Conservation (phyloP, 768 basidiomycete species). For the Gloeophyllum trabeum region DNA sequence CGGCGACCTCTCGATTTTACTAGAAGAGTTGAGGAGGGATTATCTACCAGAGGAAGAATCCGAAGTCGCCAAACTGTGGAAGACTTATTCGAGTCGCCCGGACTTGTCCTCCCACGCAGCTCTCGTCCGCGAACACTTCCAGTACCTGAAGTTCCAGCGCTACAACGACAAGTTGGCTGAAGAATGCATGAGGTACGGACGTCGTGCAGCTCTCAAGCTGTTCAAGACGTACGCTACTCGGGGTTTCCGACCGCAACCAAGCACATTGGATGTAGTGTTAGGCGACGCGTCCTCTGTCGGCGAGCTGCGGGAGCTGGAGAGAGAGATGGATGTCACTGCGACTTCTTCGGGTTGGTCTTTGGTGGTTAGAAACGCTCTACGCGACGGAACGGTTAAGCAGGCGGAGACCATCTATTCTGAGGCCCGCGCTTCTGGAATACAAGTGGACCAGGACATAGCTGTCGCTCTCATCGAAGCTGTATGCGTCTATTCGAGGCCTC, state of each 20-base stretch:
- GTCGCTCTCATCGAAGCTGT: constrained; percentile 43
- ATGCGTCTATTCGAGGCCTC: constrained; percentile 27
- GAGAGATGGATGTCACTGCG: constrained; percentile 27
- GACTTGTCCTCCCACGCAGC: too few relatives aligned
- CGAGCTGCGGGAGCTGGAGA: constrained; percentile 31
- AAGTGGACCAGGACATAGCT: constrained; percentile 37
- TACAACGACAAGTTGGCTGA: too few relatives aligned
- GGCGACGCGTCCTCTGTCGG: constrained; percentile 25
- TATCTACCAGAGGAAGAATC: too few relatives aligned
- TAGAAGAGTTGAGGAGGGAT: too few relatives aligned
- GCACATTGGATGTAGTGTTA: constrained; percentile 30
- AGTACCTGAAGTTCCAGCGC: not conserved
- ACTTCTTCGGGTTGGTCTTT: constrained; percentile 32
- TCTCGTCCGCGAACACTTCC: not conserved
- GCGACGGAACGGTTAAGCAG: constrained; percentile 21
- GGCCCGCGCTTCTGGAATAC: constrained; percentile 29
- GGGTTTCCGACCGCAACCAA: constrained; percentile 20
- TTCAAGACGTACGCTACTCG: constrained; percentile 1
- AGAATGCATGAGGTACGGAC: too few relatives aligned
- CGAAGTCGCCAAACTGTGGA: too few relatives aligned
- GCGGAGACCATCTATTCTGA: constrained; percentile 41
- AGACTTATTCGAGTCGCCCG: too few relatives aligned
- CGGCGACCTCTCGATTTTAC: too few relatives aligned
- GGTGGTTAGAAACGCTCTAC: constrained; percentile 40
- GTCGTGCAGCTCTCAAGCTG: not conserved